Percentiles rank a stretch among this genome's conserved stretches.
These are phyloP conservation scores for Ammopiptanthus mongolicus DNA, from an alignment of 306 rosid genomes.

Conservation along the genomic window DNA sequence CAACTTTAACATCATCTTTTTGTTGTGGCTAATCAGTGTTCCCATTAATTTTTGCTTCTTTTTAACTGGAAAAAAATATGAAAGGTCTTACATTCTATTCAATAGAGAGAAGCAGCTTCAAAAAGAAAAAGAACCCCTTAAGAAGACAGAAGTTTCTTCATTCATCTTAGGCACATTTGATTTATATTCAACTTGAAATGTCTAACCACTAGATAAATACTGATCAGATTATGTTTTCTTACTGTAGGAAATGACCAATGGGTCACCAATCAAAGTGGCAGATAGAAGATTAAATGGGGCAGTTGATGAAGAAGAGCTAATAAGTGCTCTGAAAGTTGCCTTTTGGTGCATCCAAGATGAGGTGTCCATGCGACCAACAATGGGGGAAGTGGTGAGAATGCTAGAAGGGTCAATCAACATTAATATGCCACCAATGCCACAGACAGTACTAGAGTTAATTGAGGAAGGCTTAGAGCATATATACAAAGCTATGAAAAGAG, in stretches of 20 bases:
- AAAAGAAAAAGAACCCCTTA: not conserved
- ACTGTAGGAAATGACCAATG: slow-evolving; percentile 64
- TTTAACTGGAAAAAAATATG: not conserved
- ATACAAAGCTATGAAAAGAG: slow-evolving; percentile 85
- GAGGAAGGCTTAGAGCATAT: slow-evolving; percentile 85
- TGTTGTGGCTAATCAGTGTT: not conserved
- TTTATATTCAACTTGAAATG: not conserved
- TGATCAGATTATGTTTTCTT: slow-evolving; percentile 8
- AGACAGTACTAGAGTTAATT: slow-evolving; percentile 69
- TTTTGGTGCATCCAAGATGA: slow-evolving; percentile 99
- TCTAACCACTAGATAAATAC: not conserved
- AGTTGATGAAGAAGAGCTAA: slow-evolving; percentile 67
- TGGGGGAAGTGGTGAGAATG: slow-evolving; percentile 93
- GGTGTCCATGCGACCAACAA: slow-evolving; percentile 70
- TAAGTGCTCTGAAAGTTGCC: slow-evolving; percentile 67
- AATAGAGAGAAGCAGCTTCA: not conserved
- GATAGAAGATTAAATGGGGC: slow-evolving; percentile 73
- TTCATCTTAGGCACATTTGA: not conserved
- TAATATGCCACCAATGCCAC: slow-evolving; percentile 91
- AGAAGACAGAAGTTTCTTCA: not conserved
- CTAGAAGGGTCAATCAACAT: slow-evolving; percentile 61
- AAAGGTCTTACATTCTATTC: not conserved
- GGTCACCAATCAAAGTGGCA: slow-evolving; percentile 57
- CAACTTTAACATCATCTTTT: not conserved
- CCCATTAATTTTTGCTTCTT: not conserved